Percentiles rank a stretch among this genome's conserved stretches.
phyloP scores from a whole-genome alignment of 2,329 filamentous ascomycete species.

The Lasiodiplodia hormozganensis region DNA sequence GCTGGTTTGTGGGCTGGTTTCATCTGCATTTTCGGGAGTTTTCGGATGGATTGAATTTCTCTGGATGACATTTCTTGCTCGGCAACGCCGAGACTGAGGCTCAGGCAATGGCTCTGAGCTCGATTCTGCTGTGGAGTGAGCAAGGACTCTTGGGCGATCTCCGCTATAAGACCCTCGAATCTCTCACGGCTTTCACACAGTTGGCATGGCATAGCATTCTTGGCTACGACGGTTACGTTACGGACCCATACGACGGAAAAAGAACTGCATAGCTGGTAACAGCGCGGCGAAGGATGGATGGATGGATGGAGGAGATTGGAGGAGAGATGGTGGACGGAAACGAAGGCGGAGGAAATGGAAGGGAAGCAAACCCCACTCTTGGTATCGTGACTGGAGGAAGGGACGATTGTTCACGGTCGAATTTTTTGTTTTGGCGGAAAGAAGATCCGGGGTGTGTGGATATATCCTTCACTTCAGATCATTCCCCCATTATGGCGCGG shows the following conservation, averaged over 20 bases:
- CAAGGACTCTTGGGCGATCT: background rate
- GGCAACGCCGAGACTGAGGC: background rate
- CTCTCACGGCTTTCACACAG: background rate
- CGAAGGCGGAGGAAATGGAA: background rate
- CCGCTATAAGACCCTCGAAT: background rate
- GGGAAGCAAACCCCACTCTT: conserved; percentile 1
- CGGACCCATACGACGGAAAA: conserved; percentile 20
- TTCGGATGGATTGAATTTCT: background rate
- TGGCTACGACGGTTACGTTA: conserved; percentile 24
- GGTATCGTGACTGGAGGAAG: background rate
- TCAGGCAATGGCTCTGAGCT: background rate
- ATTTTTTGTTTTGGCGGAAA: conserved; percentile 1
- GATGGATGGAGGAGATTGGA: background rate
- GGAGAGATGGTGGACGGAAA: background rate
- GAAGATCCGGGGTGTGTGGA: background rate
- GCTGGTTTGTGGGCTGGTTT: background rate
- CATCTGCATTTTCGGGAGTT: conserved; percentile 14
- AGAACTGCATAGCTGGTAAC: background rate
- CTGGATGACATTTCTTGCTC: conserved; percentile 6
- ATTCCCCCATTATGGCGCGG: background rate
- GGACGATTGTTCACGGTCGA: background rate
- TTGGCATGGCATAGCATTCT: conserved; percentile 26
- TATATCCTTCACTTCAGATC: conserved; percentile 9
- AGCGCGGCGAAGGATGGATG: background rate
- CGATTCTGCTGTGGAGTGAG: background rate